These are phyloP conservation scores for Dryadomyces sulphureus DNA, from an alignment of 2,329 filamentous ascomycete genomes.

Conservation along the genomic window DNA sequence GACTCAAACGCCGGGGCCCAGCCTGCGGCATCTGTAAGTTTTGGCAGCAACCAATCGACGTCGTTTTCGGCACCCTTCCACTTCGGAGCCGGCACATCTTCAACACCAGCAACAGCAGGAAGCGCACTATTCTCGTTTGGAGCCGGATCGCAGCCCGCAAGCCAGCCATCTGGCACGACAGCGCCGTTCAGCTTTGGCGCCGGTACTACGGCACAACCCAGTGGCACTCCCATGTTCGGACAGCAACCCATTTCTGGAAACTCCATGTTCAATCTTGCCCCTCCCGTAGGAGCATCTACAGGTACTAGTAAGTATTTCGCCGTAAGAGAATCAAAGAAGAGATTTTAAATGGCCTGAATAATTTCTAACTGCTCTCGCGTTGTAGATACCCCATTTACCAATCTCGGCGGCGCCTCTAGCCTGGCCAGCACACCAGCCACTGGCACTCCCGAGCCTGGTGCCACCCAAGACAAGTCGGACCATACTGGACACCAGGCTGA, in stretches of 20 bases:
- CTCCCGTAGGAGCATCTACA: conserved; percentile 21
- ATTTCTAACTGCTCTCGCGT: too few relatives aligned
- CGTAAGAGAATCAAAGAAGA: too few relatives aligned
- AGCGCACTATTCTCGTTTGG: conserved; percentile 23
- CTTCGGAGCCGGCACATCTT: conserved; percentile 6
- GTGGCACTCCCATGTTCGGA: conserved; percentile 14
- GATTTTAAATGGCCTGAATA: too few relatives aligned
- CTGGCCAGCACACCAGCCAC: conserved; percentile 44
- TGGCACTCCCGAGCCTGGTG: conserved; percentile 42
- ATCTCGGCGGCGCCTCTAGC: conserved; percentile 42
- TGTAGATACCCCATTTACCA: conserved; percentile 38
- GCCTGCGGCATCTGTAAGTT: conserved; percentile 21
- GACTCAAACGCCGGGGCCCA: conserved; percentile 10
- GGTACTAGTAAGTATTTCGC: conserved; percentile 31
- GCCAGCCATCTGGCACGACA: conserved; percentile 4
- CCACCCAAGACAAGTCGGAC: conserved; percentile 24
- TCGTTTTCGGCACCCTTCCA: conserved; percentile 11
- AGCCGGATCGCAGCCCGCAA: conserved; percentile 12
- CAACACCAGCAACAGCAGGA: conserved; percentile 3
- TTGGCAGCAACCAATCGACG: conserved; percentile 17
- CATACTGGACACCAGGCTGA: conserved; percentile 29
- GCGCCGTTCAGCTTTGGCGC: conserved; percentile 19
- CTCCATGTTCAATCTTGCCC: conserved; percentile 18
- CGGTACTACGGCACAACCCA: conserved; percentile 16
- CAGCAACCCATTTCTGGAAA: conserved; percentile 14